These are phyloP conservation scores for Aspergillus cavernicola DNA, from an alignment of 495 filamentous ascomycete species.

Conservation along the genomic window DNA sequence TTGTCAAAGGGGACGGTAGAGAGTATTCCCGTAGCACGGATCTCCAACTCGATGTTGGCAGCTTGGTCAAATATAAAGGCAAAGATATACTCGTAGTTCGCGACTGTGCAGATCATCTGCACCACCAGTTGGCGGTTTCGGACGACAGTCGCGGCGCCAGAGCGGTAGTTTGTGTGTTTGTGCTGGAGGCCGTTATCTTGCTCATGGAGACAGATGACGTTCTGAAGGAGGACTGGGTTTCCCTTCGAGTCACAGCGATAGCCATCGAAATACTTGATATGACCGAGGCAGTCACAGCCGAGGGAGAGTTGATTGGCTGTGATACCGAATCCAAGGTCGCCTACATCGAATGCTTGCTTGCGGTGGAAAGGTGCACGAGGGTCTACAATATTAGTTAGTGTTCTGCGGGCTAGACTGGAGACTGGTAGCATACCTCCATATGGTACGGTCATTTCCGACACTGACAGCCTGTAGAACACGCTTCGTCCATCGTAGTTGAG, in stretches of 20 bases:
- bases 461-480: conserved; percentile 67
- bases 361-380: conserved; percentile 65
- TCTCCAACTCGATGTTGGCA: conserved; percentile 75
- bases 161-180: conserved; percentile 70
- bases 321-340: conserved; percentile 63
- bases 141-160: conserved; percentile 54
- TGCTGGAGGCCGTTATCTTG: conserved; percentile 65
- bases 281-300: conserved; percentile 66
- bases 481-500: conserved; percentile 67
- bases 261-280: conserved; percentile 63
- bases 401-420: conserved; percentile 3
- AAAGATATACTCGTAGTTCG: conserved; percentile 85
- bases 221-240: conserved; percentile 49
- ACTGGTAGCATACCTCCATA: conserved; percentile 33
- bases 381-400: conserved; percentile 34
- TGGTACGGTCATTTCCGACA: conserved; percentile 79
- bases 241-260: conserved; percentile 54
- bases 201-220: conserved; percentile 66
- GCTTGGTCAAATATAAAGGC: conserved; percentile 84
- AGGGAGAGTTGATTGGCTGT: conserved; percentile 65
- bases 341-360: conserved; percentile 72
- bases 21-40: conserved; percentile 85
- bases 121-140: conserved; percentile 60
- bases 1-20: conserved; percentile 75
- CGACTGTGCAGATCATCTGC: conserved; percentile 73